Conservation (phyloP, 306 rosid genomes). For the Begonia masoniana region DNA sequence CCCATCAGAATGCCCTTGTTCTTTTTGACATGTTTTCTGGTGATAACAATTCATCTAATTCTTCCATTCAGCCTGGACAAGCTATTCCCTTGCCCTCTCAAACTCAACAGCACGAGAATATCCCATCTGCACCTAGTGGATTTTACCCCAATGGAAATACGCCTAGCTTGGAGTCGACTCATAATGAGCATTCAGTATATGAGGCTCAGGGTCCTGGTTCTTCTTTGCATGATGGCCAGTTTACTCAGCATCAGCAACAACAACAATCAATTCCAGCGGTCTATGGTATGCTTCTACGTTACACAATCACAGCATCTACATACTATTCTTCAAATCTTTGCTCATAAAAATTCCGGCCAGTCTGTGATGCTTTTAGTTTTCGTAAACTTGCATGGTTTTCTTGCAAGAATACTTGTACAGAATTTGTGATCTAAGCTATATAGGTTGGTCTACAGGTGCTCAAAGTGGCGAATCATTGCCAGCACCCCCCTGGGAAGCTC, state of each 20-base stretch:
- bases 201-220: conserved; percentile 36
- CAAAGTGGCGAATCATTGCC: conserved; percentile 59
- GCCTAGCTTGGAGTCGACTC: conserved; percentile 40
- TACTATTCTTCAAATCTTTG: no score
- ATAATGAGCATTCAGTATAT: conserved; percentile 43
- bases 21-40: conserved; percentile 65
- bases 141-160: conserved; percentile 41
- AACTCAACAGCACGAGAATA: conserved; percentile 43
- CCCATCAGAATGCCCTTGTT: conserved; percentile 73
- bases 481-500: conserved; percentile 94
- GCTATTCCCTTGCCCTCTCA: conserved; percentile 32
- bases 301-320: no score
- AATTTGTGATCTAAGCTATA: no score
- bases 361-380: no score
- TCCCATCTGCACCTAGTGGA: conserved; percentile 47
- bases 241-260: conserved; percentile 40
- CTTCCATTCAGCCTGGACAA: conserved; percentile 33
- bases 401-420: no score
- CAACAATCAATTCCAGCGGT: conserved; percentile 29
- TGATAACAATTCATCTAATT: conserved; percentile 21
- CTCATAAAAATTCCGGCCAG: no score
- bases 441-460: conserved; percentile 35
- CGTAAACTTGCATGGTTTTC: no score
- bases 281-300: conserved; percentile 30
- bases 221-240: conserved; percentile 57